These are phyloP conservation scores for Colletotrichum eremochloae DNA, from an alignment of 2,329 filamentous ascomycete species.

Conservation along the genomic window DNA sequence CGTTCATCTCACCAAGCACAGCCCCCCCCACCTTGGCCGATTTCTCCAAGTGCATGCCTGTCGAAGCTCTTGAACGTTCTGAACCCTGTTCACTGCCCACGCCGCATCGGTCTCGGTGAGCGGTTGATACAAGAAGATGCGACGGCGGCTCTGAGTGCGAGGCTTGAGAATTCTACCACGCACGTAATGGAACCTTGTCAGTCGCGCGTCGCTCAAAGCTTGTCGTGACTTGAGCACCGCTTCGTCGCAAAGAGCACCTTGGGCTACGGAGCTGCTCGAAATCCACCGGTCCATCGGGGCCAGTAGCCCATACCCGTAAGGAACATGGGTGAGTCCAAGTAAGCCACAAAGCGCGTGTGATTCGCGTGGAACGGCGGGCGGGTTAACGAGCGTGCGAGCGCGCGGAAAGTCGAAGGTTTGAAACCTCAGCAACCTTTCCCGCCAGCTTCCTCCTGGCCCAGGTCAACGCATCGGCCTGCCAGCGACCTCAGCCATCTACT, in stretches of 20 bases:
- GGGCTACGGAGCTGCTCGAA: background rate
- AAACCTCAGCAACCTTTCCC: conserved; percentile 23
- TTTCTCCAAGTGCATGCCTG: background rate
- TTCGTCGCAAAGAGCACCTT: conserved; percentile 6
- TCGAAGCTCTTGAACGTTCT: conserved; percentile 11
- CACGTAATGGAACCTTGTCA: background rate
- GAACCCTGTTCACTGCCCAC: conserved; percentile 6
- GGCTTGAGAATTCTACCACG: background rate
- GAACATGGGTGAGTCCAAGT: background rate
- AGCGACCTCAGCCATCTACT: conserved; percentile 18
- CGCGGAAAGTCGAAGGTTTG: conserved; percentile 16
- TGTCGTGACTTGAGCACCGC: background rate
- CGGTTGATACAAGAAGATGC: background rate
- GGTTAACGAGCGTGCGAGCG: conserved; percentile 6
- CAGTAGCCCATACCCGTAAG: background rate
- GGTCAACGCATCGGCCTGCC: conserved; percentile 26
- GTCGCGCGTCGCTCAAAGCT: conserved; percentile 4
- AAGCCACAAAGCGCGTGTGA: background rate
- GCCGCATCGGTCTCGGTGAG: conserved; percentile 26
- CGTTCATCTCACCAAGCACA: conserved; percentile 18
- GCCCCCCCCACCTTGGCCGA: background rate
- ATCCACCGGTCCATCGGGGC: background rate
- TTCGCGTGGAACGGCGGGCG: conserved; percentile 1
- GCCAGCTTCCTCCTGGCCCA: conserved; percentile 25
- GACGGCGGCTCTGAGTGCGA: conserved; percentile 4